Percentiles rank a stretch among this genome's conserved stretches.
phyloP scores from a whole-genome alignment of 768 basidiomycete genomes.

The Royoungia palumana region DNA sequence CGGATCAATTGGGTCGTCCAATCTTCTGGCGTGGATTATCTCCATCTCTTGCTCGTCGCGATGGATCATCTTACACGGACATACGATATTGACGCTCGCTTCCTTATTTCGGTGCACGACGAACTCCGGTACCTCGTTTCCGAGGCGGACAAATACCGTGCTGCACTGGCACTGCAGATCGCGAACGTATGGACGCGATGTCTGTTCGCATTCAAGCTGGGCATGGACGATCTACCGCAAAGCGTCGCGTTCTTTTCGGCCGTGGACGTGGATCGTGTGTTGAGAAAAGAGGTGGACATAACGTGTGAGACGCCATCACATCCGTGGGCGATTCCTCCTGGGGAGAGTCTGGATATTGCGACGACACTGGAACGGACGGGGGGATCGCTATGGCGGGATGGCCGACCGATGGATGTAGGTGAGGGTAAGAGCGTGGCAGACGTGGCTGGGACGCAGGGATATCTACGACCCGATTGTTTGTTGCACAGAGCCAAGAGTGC shows the following conservation, averaged over 20 bases:
- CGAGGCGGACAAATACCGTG: conserved; percentile 88
- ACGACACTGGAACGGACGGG: conserved; percentile 65
- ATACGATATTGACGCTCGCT: conserved; percentile 86
- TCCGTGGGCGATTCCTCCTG: conserved; percentile 73
- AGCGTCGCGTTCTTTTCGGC: conserved; percentile 97
- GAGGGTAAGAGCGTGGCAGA: background rate
- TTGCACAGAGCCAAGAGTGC: conserved; percentile 60
- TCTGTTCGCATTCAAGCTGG: conserved; percentile 87
- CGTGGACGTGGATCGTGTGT: conserved; percentile 86
- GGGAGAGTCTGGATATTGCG: conserved; percentile 79
- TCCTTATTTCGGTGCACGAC: conserved; percentile 96
- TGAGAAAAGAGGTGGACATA: conserved; percentile 97
- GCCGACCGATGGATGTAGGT: conserved; percentile 47
- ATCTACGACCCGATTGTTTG: conserved; percentile 57
- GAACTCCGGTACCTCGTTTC: conserved; percentile 91
- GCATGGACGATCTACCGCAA: conserved; percentile 94
- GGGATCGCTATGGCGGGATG: conserved; percentile 63
- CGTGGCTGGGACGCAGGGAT: conserved; percentile 37
- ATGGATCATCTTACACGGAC: conserved; percentile 84
- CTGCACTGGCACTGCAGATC: conserved; percentile 88
- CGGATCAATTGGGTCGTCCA: conserved; percentile 99
- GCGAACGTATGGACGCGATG: conserved; percentile 95
- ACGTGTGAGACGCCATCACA: conserved; percentile 93
- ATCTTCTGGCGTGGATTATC: conserved; percentile 96
- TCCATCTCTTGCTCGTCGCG: conserved; percentile 91